These are phyloP conservation scores for Cystoderma amianthinum DNA, from an alignment of 768 basidiomycete genomes.

Conservation along the genomic window DNA sequence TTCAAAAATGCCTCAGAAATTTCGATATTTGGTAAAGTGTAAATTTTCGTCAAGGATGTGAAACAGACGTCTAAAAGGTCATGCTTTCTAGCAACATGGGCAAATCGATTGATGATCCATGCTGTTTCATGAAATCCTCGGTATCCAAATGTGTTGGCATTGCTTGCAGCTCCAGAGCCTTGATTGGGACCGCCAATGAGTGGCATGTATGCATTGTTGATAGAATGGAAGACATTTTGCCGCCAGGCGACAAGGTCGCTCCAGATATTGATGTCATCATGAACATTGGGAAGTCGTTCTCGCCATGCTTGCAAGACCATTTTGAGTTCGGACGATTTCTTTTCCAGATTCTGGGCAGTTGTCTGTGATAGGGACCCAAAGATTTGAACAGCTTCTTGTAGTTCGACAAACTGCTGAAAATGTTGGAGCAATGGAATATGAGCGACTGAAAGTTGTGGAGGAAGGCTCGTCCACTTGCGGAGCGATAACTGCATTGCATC, in stretches of 20 bases:
- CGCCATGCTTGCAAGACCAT: constrained; percentile 96
- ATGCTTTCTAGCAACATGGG: constrained; percentile 96
- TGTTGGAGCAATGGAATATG: constrained; percentile 94
- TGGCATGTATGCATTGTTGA: constrained; percentile 94
- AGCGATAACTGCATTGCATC: constrained; percentile 96
- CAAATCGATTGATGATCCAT: constrained; percentile 99
- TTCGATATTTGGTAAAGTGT: constrained; percentile 98
- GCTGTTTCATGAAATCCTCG: constrained; percentile 98
- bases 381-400: constrained; percentile 92
- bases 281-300: constrained; percentile 89
- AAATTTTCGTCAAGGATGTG: constrained; percentile 92
- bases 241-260: constrained; percentile 99
- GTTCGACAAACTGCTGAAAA: constrained; percentile 98
- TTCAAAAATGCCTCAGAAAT: constrained; percentile 99
- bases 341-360: constrained; percentile 83
- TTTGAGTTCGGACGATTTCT: constrained; percentile 92
- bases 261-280: constrained; percentile 98
- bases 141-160: constrained; percentile 81
- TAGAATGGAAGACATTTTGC: constrained; percentile 95
- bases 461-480: constrained; percentile 92
- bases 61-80: constrained; percentile 95
- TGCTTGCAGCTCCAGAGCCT: constrained; percentile 42
- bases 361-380: constrained; percentile 88
- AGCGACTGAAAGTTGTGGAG: constrained; percentile 79
- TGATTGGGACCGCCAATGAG: constrained; percentile 63